Base-by-base conservation (phyloP, 1,284 basidiomycete species). In the Cryptococcus jaspeensis region DNA sequence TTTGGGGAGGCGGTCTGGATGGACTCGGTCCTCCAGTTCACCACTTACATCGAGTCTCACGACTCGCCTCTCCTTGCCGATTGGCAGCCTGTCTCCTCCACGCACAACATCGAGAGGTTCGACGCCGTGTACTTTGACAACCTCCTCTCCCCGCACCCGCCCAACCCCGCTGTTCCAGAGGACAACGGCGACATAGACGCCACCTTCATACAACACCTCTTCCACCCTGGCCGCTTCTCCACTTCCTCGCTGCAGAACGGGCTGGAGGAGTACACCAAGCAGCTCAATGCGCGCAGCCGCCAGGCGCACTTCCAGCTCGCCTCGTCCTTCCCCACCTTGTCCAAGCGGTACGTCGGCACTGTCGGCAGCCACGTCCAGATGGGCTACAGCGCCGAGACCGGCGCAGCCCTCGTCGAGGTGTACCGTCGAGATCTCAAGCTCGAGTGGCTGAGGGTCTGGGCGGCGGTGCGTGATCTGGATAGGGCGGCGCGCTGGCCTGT, bases 361-460 rank as follows among this genome's bases (percentile, higher is more conserved):
- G 90, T 96, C 20, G 93, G 92, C 1, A 90, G 86, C 64, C 87
- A 88, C 0, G 85, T 95, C 28, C 81, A 81, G 53, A 81, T 93
- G 41, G 83, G 84, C 62, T 83, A 83, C 39, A 88, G 90, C 67
- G 81, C 85, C 0, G 84, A 86, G 60, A 92, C 89, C 0, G 92
- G 92, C 11, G 86, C 87, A 20, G 81, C 85, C 39, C 85, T 89
- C 59, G 82, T 92, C 64, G 84, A 85, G 48, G 85, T 85, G 52
- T 93, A 90, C 72, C 88, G 89, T 84, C 87, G 84, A 65, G 85
- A 87, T 0, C 78, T 94, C 61, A 93, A 91, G 73, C 80, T 89
- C 40, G 91, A 96, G 66, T 96, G 92, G 91, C 88, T 95, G 67
- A 90, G 92, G 1, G 90, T 95, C 69, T 85, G 94, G 61, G 88